Conservation (phyloP, 352 stramenopile genomes). For the Globisporangium orthogonon region DNA sequence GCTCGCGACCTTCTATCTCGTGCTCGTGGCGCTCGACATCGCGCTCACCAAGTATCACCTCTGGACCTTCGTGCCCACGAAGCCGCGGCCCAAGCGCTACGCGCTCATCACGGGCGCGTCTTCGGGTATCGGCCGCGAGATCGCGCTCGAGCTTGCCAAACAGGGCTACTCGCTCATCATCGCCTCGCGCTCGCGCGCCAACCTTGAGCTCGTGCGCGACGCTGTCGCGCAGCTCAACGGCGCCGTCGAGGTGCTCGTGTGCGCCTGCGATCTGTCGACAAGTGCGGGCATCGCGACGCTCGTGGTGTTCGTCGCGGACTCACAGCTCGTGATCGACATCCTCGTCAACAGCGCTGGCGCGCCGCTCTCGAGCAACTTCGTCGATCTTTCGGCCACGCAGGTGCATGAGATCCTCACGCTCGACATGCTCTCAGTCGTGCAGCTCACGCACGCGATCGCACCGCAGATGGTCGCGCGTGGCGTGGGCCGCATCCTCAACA, state of each 20-base stretch:
- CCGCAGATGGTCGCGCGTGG: slow-evolving; percentile 62
- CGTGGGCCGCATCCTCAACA: slow-evolving; percentile 67
- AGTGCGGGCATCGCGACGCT: slow-evolving; percentile 42
- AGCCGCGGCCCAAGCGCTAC: slow-evolving; percentile 45
- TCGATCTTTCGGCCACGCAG: slow-evolving; percentile 11
- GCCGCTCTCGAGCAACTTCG: slow-evolving; percentile 35
- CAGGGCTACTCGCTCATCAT: slow-evolving; percentile 78
- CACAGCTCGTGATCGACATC: slow-evolving; percentile 71
- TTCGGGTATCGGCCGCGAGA: slow-evolving; percentile 63
- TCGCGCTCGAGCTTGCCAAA: slow-evolving; percentile 71
- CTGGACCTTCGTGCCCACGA: slow-evolving; percentile 47
- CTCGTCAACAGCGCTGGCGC: slow-evolving; percentile 80
- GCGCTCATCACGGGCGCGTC: slow-evolving; percentile 74
- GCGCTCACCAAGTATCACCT: slow-evolving; percentile 55
- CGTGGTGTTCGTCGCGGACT: slow-evolving; percentile 40
- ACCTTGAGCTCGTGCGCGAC: slow-evolving; percentile 56
- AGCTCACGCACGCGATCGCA: slow-evolving; percentile 50
- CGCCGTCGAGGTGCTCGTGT: slow-evolving; percentile 49
- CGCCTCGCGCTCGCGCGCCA: slow-evolving; percentile 39
- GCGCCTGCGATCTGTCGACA: slow-evolving; percentile 50
- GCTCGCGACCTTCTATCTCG: neutral
- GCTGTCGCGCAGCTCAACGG: slow-evolving; percentile 72
- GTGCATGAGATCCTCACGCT: neutral
- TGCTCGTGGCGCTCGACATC: slow-evolving; percentile 28
- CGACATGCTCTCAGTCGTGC: slow-evolving; percentile 30